phyloP scores from a whole-genome alignment of 2,329 filamentous ascomycete species.

The Ustulina deusta region DNA sequence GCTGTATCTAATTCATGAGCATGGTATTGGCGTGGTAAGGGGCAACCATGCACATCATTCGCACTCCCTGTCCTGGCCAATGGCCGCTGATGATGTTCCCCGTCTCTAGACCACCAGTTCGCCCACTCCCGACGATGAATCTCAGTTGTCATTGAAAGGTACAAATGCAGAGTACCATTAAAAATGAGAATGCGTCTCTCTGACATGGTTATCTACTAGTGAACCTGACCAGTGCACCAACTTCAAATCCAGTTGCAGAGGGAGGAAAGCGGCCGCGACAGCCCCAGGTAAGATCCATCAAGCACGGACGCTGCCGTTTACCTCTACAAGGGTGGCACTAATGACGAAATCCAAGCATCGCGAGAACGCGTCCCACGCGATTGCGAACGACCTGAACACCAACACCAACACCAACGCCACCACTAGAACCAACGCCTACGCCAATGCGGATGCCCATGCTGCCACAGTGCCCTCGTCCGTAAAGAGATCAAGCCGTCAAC shows the following conservation, averaged over 20 bases:
- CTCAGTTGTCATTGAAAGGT: slow-evolving; percentile 31
- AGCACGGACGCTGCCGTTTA: slow-evolving; percentile 28
- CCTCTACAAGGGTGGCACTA: slow-evolving; percentile 48
- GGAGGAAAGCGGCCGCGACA: slow-evolving; percentile 6
- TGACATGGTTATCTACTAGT: slow-evolving; percentile 2
- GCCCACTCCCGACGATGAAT: slow-evolving; percentile 31
- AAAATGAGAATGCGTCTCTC: not conserved
- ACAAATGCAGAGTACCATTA: not conserved
- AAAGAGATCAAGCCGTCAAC: slow-evolving; percentile 26
- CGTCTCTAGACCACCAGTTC: slow-evolving; percentile 41
- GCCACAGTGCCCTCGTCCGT: slow-evolving; percentile 5
- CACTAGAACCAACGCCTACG: not conserved
- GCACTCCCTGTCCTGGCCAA: slow-evolving; percentile 27
- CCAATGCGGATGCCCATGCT: not conserved
- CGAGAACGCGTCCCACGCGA: slow-evolving; percentile 46
- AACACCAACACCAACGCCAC: slow-evolving; percentile 5
- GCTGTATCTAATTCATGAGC: slow-evolving; percentile 40
- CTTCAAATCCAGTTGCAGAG: not conserved
- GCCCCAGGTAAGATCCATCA: slow-evolving; percentile 33
- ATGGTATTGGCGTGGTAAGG: slow-evolving; percentile 50
- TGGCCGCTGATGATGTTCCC: slow-evolving; percentile 29
- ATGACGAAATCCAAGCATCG: slow-evolving; percentile 41
- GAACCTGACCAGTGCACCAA: slow-evolving; percentile 8
- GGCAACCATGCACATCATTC: slow-evolving; percentile 29
- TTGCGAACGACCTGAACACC: slow-evolving; percentile 6